Evolutionary conservation across 495 filamentous ascomycete genomes (phyloP), one percentile per base, ranked within the genome.

Genomic region (Trichodelitschia bisporula): DNA sequence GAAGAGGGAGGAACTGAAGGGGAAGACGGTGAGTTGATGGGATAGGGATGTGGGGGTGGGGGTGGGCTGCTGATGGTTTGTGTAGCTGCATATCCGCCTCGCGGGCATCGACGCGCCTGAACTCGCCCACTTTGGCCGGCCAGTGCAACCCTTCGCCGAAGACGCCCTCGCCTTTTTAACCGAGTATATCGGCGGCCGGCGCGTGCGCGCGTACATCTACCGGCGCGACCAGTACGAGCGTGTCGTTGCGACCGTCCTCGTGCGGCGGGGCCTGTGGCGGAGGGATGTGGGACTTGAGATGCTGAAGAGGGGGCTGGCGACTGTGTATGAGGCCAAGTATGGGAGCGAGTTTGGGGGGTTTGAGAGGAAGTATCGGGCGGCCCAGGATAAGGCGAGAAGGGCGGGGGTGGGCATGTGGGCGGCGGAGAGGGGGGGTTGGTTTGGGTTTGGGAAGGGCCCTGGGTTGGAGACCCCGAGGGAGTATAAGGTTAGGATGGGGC

Each of bases 101-200:
- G 89, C 86, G 4, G 86, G 86, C 20, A 49, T 95, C 27, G 86
- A 97, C 45, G 89, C 86, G 12, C 86, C 86, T 1, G 86, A 97
- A 53, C 52, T 73, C 23, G 75, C 79, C 2, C 89, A 97, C 49
- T 97, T 90, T 47, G 86, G 86, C 19, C 64, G 66, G 13, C 72
- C 78, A 1, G 77, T 71, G 17, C 86, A 97, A 47, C 86, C 84
- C 2, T 75, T 62, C 44, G 62, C 76, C 2, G 58, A 62, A 14
- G 82, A 95, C 43, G 79, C 89, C 13, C 56, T 82, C 16, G 46
- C 57, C 17, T 93, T 75, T 70, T 61, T 97, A 20, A 65, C 62
- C 11, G 49, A 49, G 9, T 82, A 79, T 43, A 58, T 93, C n/a
- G 51, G 67, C 10, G 56, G 66, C 20, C 62, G 63, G n/a, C 68